Base-by-base conservation (phyloP, 2,329 filamentous ascomycete genomes). In the Fusarium luffae region DNA sequence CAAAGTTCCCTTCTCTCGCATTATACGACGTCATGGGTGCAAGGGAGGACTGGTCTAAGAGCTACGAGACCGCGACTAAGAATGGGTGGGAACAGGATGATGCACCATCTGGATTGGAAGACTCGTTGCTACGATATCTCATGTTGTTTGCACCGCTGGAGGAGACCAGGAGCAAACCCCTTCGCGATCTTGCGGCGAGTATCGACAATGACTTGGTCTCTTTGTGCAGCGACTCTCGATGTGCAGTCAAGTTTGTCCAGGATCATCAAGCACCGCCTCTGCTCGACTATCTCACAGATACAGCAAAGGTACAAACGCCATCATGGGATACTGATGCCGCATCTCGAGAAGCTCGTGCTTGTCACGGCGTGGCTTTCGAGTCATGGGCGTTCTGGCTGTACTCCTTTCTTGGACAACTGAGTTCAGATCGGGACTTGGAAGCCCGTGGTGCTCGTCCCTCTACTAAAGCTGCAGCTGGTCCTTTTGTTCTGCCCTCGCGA, bases 21-120 rank as follows among this genome's bases (percentile, higher is more conserved):
- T 54, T 86, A 6, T 84, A 84, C 69, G 84, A 85, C 61, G 76
- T 84, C 25, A 77, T 78, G 54, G 81, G 77, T 7, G 67, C 71
- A 21, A 71, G 72, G 25, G 74, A 71, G 4, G 79, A 82, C 55
- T 84, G 83, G 83, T 37, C n/a, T 5, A 52, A 68, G 11, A 74
- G 74, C 4, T 55, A 68, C 21, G 68, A 70, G 7, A 28, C 63
- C 5, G 79, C 77, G 3, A 27, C 57, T 1, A 61, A 76, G 11
- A 60, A 78, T 5, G 79, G 80, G 11, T 83, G 82, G 82, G 70
- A 79, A 13, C 63, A 75, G 34, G 75, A 73, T 4, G 68, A 75
- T n/a, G 55, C 70, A 2, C 43, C 61, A 3, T 60, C 73, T 5
- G 72, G 75, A 1, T 49, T 71, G 2, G 75, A 79, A 7, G 79